Percentiles rank a stretch among this genome's conserved stretches.
phyloP scores from a whole-genome alignment of 495 filamentous ascomycete genomes.

The Aspergillus incahuasiensis region DNA sequence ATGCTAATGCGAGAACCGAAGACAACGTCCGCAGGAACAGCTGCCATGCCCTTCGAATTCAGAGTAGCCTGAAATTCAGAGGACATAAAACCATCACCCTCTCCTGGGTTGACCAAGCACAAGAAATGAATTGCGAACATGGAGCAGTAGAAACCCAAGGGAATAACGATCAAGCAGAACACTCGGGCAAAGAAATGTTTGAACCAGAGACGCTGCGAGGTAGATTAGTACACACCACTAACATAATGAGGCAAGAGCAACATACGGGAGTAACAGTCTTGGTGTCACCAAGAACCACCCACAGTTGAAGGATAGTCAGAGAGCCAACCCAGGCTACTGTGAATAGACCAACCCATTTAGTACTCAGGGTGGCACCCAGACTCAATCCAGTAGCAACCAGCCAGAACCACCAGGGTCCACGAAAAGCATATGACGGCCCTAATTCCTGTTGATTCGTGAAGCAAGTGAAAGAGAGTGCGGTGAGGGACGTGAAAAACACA shows the following conservation, averaged over 20 bases:
- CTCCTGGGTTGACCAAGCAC: constrained; percentile 88
- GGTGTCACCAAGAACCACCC: constrained; percentile 86
- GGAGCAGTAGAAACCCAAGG: constrained; percentile 81
- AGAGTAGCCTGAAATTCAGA: constrained; percentile 97
- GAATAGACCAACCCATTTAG: constrained; percentile 98
- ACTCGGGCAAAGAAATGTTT: constrained; percentile 91
- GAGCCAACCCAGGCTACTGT: constrained; percentile 97
- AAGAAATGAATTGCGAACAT: constrained; percentile 97
- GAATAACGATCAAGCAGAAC: constrained; percentile 91
- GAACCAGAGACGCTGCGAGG: constrained; percentile 68
- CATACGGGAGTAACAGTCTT: constrained; percentile 72
- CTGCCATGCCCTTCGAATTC: constrained; percentile 93
- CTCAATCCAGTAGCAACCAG: constrained; percentile 78
- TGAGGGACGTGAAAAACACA: constrained; percentile 89
- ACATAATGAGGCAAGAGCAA: not conserved
- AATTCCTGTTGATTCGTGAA: constrained; percentile 97
- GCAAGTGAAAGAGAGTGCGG: constrained; percentile 81
- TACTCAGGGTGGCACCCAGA: constrained; percentile 86
- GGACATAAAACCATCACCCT: constrained; percentile 99
- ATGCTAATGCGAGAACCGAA: constrained; percentile 82
- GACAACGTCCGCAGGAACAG: constrained; percentile 86
- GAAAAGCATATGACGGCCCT: constrained; percentile 80
- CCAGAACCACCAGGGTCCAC: constrained; percentile 97
- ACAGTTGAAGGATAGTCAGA: constrained; percentile 86
- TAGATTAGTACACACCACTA: constrained; percentile 11